Base-by-base conservation (phyloP, 208 protist genomes). In the Trypanosoma theileri region DNA sequence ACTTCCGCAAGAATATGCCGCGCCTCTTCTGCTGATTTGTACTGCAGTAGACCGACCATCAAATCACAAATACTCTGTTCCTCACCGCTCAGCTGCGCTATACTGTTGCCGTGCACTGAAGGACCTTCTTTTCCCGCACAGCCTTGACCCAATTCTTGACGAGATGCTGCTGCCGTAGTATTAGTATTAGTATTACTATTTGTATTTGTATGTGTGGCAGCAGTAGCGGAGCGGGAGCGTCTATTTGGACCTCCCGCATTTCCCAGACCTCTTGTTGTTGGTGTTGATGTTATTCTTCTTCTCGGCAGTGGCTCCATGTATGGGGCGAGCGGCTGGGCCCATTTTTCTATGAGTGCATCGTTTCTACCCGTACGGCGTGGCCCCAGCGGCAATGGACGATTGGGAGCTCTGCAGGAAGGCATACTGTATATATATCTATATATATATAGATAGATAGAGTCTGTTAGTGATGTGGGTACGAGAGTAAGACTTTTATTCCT, bases 31-130 rank as follows among this genome's bases (percentile, higher is more conserved):
- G 46, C 44, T 14, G 73, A 55, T 44, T 74, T 69, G 46, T 51
- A 40, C 45, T 71, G 57, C 1, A 79, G 55, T 13, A 79, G 0
- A 16, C 10, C 57, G 0, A 66, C 61, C 67, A 70, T 74, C 13
- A 69, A 50, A 40, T 74, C 57, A 51, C 73, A 79, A 45, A 79
- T 59, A 22, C 62, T 52, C 21, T 46, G 48, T 60, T 79, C 73
- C 19, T 73, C 51, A 35, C 55, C 55, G 40, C 24, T 61, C 22
- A 79, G 64, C 21, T 1, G 14, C 21, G 1, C 24, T 6, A 79
- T 40, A 26, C 19, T 59, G 44, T 55, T 44, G 17, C 9, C 21
- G 12, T 12, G n/a, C 28, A 26, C 41, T 3, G 19, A 16, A 11
- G 40, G 26, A 1, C 17, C 9, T 14, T 17, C 24, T 17, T 42